Percentiles rank a stretch among this genome's conserved stretches.
These are phyloP conservation scores for Hygrophila difformis DNA, from an alignment of 257 asterid species.

Conservation along the genomic window DNA sequence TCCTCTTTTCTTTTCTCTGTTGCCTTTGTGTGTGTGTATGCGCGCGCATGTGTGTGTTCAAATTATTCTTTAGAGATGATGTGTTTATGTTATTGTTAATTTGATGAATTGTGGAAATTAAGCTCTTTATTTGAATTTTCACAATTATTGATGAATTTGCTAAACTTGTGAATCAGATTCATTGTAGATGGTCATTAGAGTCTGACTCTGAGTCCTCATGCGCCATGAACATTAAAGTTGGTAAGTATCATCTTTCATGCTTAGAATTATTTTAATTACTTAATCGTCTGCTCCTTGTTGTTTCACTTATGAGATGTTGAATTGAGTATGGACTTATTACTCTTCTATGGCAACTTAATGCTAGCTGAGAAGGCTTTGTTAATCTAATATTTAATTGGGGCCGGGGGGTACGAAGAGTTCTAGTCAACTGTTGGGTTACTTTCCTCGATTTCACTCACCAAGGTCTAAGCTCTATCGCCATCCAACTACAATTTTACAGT, in stretches of 20 bases:
- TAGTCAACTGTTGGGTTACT: no score
- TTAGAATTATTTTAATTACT: no score
- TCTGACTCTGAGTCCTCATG: slow-evolving; percentile 65
- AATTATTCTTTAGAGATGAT: no score
- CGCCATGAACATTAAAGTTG: slow-evolving; percentile 76
- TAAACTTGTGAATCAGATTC: slow-evolving; percentile 51
- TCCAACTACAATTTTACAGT: no score
- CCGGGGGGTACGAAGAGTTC: no score
- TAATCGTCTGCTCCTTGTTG: no score
- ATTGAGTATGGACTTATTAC: background rate
- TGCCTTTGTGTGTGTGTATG: no score
- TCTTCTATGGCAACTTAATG: background rate
- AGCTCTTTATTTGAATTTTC: background rate
- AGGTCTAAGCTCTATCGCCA: no score
- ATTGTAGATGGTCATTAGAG: slow-evolving; percentile 73
- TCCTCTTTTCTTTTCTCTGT: background rate
- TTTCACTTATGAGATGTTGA: background rate
- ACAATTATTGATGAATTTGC: slow-evolving; percentile 1
- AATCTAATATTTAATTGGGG: background rate
- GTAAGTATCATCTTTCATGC: slow-evolving; percentile 32
- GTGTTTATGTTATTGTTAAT: no score
- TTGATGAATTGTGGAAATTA: no score
- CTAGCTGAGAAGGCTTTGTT: background rate
- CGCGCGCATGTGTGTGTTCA: no score
- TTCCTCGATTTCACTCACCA: no score